Percentiles rank a stretch among this genome's conserved stretches.
Evolutionary conservation across 2,329 filamentous ascomycete species (phyloP).

Genomic region (Dryadomyces quercivorus): DNA sequence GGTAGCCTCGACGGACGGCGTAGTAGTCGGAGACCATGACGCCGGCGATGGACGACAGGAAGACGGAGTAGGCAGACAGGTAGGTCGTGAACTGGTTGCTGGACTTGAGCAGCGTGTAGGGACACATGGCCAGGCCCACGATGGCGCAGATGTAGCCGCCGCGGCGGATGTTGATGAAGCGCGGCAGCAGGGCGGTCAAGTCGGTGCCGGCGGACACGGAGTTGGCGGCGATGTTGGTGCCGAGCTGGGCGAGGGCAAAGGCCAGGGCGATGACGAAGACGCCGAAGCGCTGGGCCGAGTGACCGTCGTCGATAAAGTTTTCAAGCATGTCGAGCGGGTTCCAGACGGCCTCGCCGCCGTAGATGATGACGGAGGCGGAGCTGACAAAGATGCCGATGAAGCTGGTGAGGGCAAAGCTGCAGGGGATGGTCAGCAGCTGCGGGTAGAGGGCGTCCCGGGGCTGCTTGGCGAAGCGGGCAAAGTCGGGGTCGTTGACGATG

Average conservation of each 20-base stretch:
- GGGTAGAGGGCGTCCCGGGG: constrained; percentile 69
- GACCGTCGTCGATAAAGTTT: constrained; percentile 56
- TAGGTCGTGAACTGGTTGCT: constrained; percentile 85
- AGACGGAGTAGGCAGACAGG: constrained; percentile 83
- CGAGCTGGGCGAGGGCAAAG: constrained; percentile 69
- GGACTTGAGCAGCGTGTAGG: constrained; percentile 63
- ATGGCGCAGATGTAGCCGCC: constrained; percentile 76
- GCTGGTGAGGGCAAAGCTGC: constrained; percentile 64
- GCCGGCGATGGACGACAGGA: constrained; percentile 87
- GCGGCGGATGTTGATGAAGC: constrained; percentile 73
- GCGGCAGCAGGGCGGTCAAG: constrained; percentile 66
- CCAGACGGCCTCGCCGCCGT: constrained; percentile 52
- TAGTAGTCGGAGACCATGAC: constrained; percentile 88
- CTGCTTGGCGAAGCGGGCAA: constrained; percentile 68
- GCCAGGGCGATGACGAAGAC: constrained; percentile 61
- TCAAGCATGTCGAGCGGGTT: constrained; percentile 58
- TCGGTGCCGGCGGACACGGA: constrained; percentile 74
- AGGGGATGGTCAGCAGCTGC: constrained; percentile 62
- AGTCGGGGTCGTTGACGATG: constrained; percentile 74
- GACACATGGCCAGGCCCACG: constrained; percentile 75
- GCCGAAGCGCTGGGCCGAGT: constrained; percentile 56
- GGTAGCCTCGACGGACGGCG: constrained; percentile 67
- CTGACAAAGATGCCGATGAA: constrained; percentile 76
- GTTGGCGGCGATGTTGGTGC: constrained; percentile 81
- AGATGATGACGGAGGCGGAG: constrained; percentile 59